Percentiles rank a stretch among this genome's conserved stretches.
phyloP scores from a whole-genome alignment of 1,284 basidiomycete genomes.

The Kalmanozyma brasiliensis region DNA sequence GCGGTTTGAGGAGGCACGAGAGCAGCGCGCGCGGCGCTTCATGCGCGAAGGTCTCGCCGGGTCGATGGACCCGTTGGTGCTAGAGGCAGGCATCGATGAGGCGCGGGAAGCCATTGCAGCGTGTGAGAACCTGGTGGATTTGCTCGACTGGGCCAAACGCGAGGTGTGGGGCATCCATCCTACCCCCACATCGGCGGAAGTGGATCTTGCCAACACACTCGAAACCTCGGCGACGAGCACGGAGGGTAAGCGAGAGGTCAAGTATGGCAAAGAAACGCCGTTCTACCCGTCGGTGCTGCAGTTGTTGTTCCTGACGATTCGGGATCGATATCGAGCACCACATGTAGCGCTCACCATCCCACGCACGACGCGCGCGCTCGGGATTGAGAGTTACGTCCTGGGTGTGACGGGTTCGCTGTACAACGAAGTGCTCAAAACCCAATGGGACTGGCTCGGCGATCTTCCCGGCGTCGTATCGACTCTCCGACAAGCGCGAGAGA shows the following conservation, averaged over 20 bases:
- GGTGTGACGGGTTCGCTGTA: conserved; percentile 59
- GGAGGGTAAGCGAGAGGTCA: neutral
- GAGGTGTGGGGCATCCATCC: conserved; percentile 42
- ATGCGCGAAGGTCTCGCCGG: conserved; percentile 41
- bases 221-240: neutral
- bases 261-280: conserved; percentile 51
- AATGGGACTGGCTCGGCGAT: conserved; percentile 57
- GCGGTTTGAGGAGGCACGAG: conserved; percentile 21
- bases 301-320: conserved; percentile 53
- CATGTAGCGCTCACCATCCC: conserved; percentile 52
- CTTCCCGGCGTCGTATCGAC: conserved; percentile 27
- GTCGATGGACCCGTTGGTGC: conserved; percentile 21
- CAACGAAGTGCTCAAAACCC: conserved; percentile 58
- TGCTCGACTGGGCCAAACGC: conserved; percentile 39
- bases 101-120: conserved; percentile 40
- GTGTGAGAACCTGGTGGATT: conserved; percentile 43
- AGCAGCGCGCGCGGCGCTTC: conserved; percentile 21
- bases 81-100: conserved; percentile 51
- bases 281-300: conserved; percentile 61
- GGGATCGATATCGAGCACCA: conserved; percentile 54
- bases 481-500: conserved; percentile 40
- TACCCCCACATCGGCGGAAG: neutral
- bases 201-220: neutral
- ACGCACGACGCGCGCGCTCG: conserved; percentile 38
- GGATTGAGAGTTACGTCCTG: conserved; percentile 56